Evolutionary conservation across 179 eudicot species (phyloP), one percentile per base, ranked within the genome.

Genomic region (Nepenthes alata): DNA sequence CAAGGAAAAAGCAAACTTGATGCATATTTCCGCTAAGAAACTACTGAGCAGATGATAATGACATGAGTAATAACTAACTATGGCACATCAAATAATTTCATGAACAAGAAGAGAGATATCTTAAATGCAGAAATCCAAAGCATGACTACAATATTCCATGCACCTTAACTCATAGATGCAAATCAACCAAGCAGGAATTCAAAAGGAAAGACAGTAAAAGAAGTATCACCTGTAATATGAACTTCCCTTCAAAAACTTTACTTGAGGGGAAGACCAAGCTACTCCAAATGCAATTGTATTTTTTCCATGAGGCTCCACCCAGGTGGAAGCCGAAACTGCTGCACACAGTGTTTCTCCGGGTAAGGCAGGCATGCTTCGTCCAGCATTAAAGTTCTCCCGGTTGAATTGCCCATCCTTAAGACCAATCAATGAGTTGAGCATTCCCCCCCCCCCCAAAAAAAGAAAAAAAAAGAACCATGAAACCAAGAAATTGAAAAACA

Each of bases 221-320:
- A 41, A 55, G 37, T 0, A 13, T 65, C 63, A 89, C 98, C 98
- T 86, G 77, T 86, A 75, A 64, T 91, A 91, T 47, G 88, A 83
- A 74, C 85, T 91, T 49, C 98, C 98, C 72, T 91, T 91, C 64
- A 63, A 61, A 77, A 89, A 91, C 69, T 83, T 89, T 47, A 91
- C 85, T 89, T 81, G 84, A 25, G 98, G 96, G 61, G 96, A 86
- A 34, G 96, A 80, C 96, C 98, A 91, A 67, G 98, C 83, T 72
- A 91, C 78, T 68, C 86, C 64, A 75, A 91, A 91, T 39, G 98
- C 89, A 53, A 91, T 78, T 15, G 96, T 91, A 79, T 88, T 80
- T 75, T 83, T 93, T 68, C 98, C 98, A 74, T 89, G 93, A 73
- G 97, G 88, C 74, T 93, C 97, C 66, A 89, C 97, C 97, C 97